Percentiles rank a stretch among this genome's conserved stretches.
phyloP scores from a whole-genome alignment of 1,284 basidiomycete species.

The Meira miltonrushii region DNA sequence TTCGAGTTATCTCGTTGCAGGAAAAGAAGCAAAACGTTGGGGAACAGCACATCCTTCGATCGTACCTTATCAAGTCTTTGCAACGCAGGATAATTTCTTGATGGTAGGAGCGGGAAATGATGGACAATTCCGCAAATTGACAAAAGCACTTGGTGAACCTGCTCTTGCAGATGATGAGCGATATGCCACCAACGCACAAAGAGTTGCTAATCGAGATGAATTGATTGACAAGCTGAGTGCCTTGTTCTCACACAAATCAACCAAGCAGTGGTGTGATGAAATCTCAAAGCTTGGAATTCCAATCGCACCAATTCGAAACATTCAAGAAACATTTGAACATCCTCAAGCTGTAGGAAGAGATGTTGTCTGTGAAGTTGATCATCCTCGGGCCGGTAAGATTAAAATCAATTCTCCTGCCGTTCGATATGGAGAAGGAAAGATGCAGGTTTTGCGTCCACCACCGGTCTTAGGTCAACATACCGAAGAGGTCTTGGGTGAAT shows the following conservation, averaged over 20 bases:
- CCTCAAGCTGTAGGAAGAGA: slow-evolving; percentile 71
- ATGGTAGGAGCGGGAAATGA: slow-evolving; percentile 92
- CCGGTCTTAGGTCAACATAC: slow-evolving; percentile 54
- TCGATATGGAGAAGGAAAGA: slow-evolving; percentile 73
- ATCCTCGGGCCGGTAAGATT: slow-evolving; percentile 70
- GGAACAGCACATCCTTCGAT: slow-evolving; percentile 73
- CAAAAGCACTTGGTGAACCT: slow-evolving; percentile 18
- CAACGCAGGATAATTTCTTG: slow-evolving; percentile 78
- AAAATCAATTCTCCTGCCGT: slow-evolving; percentile 83
- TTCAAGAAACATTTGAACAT: slow-evolving; percentile 78
- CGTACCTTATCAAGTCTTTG: slow-evolving; percentile 58
- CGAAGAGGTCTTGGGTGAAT: slow-evolving; percentile 57
- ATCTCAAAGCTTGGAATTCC: slow-evolving; percentile 35
- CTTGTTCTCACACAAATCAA: slow-evolving; percentile 40
- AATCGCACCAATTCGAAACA: slow-evolving; percentile 69
- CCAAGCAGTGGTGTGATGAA: slow-evolving; percentile 25
- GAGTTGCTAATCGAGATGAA: slow-evolving; percentile 71
- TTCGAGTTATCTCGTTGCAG: slow-evolving; percentile 72
- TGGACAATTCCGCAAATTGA: slow-evolving; percentile 62
- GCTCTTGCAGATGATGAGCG: slow-evolving; percentile 17
- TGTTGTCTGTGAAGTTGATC: slow-evolving; percentile 62
- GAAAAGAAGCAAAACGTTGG: slow-evolving; percentile 76
- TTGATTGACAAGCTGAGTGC: slow-evolving; percentile 70
- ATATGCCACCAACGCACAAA: slow-evolving; percentile 60
- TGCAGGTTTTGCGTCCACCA: slow-evolving; percentile 46